phyloP scores from a whole-genome alignment of 2,329 filamentous ascomycete species.

The Aspergillus neotritici region DNA sequence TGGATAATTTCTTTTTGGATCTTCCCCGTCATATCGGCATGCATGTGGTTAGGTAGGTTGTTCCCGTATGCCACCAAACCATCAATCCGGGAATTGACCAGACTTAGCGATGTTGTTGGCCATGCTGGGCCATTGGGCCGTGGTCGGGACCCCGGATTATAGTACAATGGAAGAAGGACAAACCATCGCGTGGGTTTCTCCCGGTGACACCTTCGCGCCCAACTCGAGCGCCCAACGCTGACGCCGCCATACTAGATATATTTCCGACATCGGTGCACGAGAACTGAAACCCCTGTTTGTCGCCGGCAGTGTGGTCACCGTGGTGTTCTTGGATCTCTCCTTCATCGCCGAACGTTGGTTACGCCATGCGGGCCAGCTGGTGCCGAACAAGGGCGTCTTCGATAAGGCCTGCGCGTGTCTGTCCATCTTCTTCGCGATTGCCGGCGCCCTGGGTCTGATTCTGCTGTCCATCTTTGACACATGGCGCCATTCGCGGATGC shows the following conservation, averaged over 20 bases:
- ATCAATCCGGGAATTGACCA: not conserved
- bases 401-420: constrained; percentile 36
- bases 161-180: constrained; percentile 48
- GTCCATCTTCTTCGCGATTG: constrained; percentile 57
- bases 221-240: not conserved
- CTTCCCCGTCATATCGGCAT: constrained; percentile 55
- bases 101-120: constrained; percentile 51
- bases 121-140: constrained; percentile 55
- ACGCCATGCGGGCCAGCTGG: constrained; percentile 71
- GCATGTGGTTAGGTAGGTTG: constrained; percentile 47
- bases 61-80: not conserved
- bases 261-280: constrained; percentile 54
- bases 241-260: constrained; percentile 29
- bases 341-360: constrained; percentile 81
- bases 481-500: constrained; percentile 57
- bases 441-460: constrained; percentile 75
- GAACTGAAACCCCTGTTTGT: constrained; percentile 59
- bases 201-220: no score
- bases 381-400: constrained; percentile 56
- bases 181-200: constrained; percentile 46
- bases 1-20: constrained; percentile 48
- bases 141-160: constrained; percentile 49
- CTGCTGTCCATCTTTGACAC: constrained; percentile 84
- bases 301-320: constrained; percentile 56
- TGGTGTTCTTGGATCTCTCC: constrained; percentile 72